Evolutionary conservation across 139 green algal genomes (phyloP).

Genomic region (Yamagishiella unicocca): DNA sequence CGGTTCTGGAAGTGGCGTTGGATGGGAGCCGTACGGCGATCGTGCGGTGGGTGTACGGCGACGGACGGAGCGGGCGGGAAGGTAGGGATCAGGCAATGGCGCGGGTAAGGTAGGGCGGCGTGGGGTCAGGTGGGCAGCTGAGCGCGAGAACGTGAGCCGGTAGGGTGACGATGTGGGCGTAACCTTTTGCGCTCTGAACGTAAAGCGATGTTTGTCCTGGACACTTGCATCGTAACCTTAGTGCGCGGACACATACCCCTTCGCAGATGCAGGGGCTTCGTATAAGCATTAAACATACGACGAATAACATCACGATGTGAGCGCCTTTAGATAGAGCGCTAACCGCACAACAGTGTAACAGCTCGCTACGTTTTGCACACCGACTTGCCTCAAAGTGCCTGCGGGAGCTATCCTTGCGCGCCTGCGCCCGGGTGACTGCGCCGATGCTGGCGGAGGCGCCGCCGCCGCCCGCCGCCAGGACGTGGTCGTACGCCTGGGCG

Average conservation of each 20-base stretch:
- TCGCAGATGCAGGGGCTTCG: too few relatives aligned
- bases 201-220: too few relatives aligned
- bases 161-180: too few relatives aligned
- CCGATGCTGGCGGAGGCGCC: not conserved
- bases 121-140: too few relatives aligned
- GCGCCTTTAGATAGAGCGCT: not conserved
- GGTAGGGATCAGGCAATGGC: not conserved
- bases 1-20: not conserved
- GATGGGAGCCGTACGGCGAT: not conserved
- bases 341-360: not conserved
- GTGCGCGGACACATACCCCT: too few relatives aligned
- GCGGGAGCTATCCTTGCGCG: conserved; percentile 28
- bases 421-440: not conserved
- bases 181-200: too few relatives aligned
- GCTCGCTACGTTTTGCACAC: not conserved
- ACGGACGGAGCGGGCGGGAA: too few relatives aligned
- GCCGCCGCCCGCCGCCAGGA: conserved; percentile 20
- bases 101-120: not conserved
- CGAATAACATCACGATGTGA: not conserved
- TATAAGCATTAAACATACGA: too few relatives aligned
- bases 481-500: conserved; percentile 25
- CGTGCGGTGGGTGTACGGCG: not conserved
- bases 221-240: too few relatives aligned
- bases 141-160: too few relatives aligned
- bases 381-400: conserved; percentile 31